phyloP scores from a whole-genome alignment of 2,329 filamentous ascomycete species.

The Chaetomiaceae sp. region DNA sequence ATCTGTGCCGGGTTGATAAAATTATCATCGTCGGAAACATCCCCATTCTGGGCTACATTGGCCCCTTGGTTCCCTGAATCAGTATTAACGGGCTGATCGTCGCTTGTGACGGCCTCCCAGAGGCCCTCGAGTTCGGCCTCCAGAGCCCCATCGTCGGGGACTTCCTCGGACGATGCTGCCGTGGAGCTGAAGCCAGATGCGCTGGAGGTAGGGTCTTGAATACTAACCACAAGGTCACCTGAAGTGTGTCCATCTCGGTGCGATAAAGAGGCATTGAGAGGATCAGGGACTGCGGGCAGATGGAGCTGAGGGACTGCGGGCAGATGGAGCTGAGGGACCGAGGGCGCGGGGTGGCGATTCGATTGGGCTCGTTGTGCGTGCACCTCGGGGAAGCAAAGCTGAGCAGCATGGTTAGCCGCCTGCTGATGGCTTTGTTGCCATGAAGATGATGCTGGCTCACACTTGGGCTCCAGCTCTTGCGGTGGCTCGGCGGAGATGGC shows the following conservation, averaged over 20 bases:
- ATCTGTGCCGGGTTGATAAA: slow-evolving; percentile 10
- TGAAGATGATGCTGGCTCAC: slow-evolving; percentile 12
- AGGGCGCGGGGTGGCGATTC: not conserved
- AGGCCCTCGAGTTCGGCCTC: slow-evolving; percentile 10
- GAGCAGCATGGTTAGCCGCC: slow-evolving; percentile 10
- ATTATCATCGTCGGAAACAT: not conserved
- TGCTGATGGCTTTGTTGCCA: not conserved
- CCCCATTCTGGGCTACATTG: too few relatives aligned
- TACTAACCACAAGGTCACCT: slow-evolving; percentile 26
- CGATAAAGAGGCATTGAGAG: slow-evolving; percentile 21
- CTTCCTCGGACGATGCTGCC: not conserved
- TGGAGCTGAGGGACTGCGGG: slow-evolving; percentile 21
- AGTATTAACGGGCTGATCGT: slow-evolving; percentile 20
- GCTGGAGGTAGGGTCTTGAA: slow-evolving; percentile 9
- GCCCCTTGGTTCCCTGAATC: slow-evolving; percentile 10
- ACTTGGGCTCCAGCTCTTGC: not conserved
- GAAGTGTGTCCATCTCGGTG: slow-evolving; percentile 26
- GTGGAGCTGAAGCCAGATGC: not conserved
- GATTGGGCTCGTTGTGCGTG: not conserved
- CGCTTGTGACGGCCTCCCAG: slow-evolving; percentile 9
- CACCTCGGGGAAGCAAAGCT: slow-evolving; percentile 1
- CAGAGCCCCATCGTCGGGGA: slow-evolving; percentile 4
- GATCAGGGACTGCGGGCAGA: slow-evolving; percentile 26
- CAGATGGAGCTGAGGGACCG: slow-evolving; percentile 7
- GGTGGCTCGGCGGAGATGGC: slow-evolving; percentile 6